Evolutionary conservation across 371 early-diverging fungal genomes (phyloP), one percentile per base, ranked within the genome.

Genomic region (Saksenaea vasiformis): DNA sequence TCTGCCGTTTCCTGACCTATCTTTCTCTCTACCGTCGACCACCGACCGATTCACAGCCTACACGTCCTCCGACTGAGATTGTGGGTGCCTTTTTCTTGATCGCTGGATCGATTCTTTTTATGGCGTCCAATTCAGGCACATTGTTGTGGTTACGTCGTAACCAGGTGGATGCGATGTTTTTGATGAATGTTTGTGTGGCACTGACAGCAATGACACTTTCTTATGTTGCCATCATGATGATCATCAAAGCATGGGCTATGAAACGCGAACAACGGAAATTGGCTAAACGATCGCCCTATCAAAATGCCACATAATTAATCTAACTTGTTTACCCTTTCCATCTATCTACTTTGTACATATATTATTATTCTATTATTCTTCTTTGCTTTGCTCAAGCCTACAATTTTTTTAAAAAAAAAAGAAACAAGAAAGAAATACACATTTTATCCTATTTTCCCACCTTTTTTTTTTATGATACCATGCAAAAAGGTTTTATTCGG

Each of bases 1-100:
- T 85, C 4, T 82, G 80, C 41, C 85, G 88, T 47, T 77, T 85
- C 43, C 22, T 82, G 19, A 82, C 82, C 3, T 82, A 82, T 37
- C 24, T 82, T 15, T 35, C 67, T 0, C 41, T 82, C 31, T 79
- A 76, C 53, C 65, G 63, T 7, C 66, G 66, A n/a, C 53, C 66
- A 13, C 82, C 82, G 5, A 55, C 55, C 0, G 43, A 38, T 27
- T 35, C 43, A 13, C 62, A 67, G 19, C 82, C 82, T 5, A 60
- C 63, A 4, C 70, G 82, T 27, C 82, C 82, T 13, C 82, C 82
- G 3, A 74, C 64, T 39, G 82, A 82, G 58, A 56, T 73, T 1
- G 22, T 79, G 4, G 79, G 82, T 26, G 74, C 82, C 14, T 82
- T 82, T 47, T 64, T 73, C 15, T 39, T 82, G 56, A 76, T 77